Evolutionary conservation across 306 rosid genomes (phyloP).

Genomic region (Medicago ruthenica): DNA sequence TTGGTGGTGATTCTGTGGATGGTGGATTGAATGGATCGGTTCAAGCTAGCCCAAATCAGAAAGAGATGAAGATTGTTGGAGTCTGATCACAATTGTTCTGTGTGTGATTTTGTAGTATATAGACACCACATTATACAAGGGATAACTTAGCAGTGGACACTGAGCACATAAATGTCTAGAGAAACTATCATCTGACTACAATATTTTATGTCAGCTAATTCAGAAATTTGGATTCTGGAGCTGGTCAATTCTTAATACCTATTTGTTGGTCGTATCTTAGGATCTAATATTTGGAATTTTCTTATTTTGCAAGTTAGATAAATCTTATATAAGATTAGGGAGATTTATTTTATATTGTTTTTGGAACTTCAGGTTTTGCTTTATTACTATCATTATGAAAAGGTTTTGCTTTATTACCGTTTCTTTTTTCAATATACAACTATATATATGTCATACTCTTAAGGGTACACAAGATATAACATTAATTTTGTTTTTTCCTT

Average conservation of each 20-base stretch:
- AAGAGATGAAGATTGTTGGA: conserved; percentile 42
- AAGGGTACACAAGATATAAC: background rate
- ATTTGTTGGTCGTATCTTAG: background rate
- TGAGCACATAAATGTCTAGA: background rate
- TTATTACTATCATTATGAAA: background rate
- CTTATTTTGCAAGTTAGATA: background rate
- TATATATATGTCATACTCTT: background rate
- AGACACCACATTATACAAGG: background rate
- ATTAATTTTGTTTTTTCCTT: background rate
- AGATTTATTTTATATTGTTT: background rate
- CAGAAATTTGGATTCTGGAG: conserved; percentile 7
- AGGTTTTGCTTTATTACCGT: background rate
- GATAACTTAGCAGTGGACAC: background rate
- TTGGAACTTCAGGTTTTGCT: background rate
- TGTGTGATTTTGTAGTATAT: conserved; percentile 44
- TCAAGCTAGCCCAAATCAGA: conserved; percentile 56
- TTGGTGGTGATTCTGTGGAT: conserved; percentile 75
- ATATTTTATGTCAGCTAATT: background rate
- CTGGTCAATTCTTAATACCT: background rate
- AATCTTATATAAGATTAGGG: background rate
- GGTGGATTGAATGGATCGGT: conserved; percentile 91
- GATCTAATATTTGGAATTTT: conserved; percentile 6
- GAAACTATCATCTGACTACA: conserved; percentile 8
- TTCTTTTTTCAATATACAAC: background rate
- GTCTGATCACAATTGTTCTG: conserved; percentile 11